phyloP scores from a whole-genome alignment of 441 rosid genomes.

The Macaranga tanarius region DNA sequence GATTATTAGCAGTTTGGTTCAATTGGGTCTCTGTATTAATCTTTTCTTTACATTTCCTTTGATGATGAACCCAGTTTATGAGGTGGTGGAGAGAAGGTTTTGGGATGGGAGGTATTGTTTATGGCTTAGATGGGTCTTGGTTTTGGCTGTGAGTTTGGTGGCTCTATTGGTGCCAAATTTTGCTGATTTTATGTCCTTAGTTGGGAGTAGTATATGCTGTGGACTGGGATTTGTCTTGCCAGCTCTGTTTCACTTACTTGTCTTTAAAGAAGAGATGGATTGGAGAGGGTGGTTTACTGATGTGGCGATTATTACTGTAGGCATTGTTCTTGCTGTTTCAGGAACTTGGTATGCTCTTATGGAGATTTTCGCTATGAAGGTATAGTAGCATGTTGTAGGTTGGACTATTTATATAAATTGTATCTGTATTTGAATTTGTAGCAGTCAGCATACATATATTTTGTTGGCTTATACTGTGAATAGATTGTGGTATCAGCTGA shows the following conservation, averaged over 20 bases:
- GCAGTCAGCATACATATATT: neutral
- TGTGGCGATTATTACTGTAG: constrained; percentile 45
- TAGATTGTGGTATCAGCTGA: neutral
- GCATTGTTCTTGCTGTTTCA: constrained; percentile 51
- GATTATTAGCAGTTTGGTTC: constrained; percentile 47
- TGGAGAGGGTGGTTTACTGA: constrained; percentile 51
- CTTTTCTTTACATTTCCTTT: constrained; percentile 81
- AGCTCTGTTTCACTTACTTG: constrained; percentile 62
- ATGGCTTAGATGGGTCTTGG: constrained; percentile 75
- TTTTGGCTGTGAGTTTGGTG: constrained; percentile 51
- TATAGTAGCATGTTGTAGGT: constrained; percentile 10
- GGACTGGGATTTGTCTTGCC: constrained; percentile 76
- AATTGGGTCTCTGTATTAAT: constrained; percentile 67
- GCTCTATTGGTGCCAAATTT: constrained; percentile 79
- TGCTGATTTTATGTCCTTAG: constrained; percentile 74
- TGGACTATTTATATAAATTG: neutral
- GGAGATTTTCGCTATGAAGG: constrained; percentile 57
- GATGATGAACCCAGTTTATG: constrained; percentile 87
- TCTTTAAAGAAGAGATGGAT: constrained; percentile 61
- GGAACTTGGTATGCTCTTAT: constrained; percentile 64
- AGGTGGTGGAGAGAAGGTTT: constrained; percentile 67
- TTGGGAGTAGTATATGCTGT: constrained; percentile 81
- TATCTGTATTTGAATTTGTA: constrained; percentile 9
- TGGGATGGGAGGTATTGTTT: constrained; percentile 53
- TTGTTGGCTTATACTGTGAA: neutral